phyloP scores from a whole-genome alignment of 148 eudicot species.

The Vaccinium vitisidaea region DNA sequence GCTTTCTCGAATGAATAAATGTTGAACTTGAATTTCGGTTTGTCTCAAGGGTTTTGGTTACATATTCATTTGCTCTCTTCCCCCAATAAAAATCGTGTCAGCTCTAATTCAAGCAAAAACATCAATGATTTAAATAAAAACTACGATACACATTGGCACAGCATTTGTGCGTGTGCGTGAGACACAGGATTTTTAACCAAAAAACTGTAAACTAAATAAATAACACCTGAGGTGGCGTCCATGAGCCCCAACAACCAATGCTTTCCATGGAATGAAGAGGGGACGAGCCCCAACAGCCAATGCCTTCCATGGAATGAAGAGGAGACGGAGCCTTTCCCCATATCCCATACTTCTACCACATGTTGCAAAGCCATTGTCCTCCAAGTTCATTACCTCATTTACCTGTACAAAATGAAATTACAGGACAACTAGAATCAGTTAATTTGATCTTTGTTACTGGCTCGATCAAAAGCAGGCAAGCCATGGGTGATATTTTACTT shows the following conservation, averaged over 20 bases:
- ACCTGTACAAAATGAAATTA: slow-evolving; percentile 4
- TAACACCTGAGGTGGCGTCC: no score
- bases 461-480: neutral
- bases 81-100: no score
- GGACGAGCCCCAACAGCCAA: neutral
- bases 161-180: neutral
- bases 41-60: neutral
- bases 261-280: neutral
- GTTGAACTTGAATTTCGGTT: no score
- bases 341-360: neutral
- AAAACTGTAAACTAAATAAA: no score
- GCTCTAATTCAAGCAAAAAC: no score
- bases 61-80: neutral
- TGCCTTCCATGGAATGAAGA: neutral
- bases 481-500: neutral
- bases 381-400: slow-evolving; percentile 3
- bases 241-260: neutral
- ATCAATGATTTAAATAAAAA: no score
- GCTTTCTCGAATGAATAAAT: no score
- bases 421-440: neutral
- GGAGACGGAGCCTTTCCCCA: neutral
- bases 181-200: no score
- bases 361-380: neutral
- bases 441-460: neutral
- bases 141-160: no score